phyloP scores from a whole-genome alignment of 2,329 filamentous ascomycete species.

The Ascochyta lentis region DNA sequence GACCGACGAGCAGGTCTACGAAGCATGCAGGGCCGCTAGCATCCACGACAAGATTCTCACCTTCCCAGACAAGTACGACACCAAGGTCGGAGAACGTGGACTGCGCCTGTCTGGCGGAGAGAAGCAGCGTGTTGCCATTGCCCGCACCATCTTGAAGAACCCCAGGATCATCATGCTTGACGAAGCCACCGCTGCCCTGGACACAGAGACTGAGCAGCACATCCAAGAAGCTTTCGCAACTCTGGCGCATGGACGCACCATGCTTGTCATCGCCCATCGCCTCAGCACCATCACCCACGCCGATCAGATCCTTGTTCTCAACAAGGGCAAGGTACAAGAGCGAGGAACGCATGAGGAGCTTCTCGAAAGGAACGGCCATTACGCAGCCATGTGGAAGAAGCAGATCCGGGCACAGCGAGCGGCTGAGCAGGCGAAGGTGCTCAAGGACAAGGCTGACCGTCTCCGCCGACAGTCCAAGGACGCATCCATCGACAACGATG shows the following conservation, averaged over 20 bases:
- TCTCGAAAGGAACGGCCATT: conserved; percentile 53
- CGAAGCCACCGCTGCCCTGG: conserved; percentile 89
- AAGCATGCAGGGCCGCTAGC: conserved; percentile 83
- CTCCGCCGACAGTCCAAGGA: conserved; percentile 57
- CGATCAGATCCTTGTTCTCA: conserved; percentile 63
- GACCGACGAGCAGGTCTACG: conserved; percentile 80
- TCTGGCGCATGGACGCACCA: conserved; percentile 83
- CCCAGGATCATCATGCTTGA: conserved; percentile 91
- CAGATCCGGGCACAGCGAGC: conserved; percentile 59
- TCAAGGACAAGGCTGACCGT: conserved; percentile 59
- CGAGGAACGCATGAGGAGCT: conserved; percentile 60
- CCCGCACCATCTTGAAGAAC: conserved; percentile 89
- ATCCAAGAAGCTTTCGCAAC: conserved; percentile 86
- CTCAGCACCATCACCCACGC: conserved; percentile 63
- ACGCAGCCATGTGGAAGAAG: conserved; percentile 61
- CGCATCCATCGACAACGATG: conserved; percentile 47
- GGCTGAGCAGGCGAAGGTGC: conserved; percentile 56
- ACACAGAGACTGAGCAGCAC: conserved; percentile 90
- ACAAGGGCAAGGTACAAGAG: conserved; percentile 60
- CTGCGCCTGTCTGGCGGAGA: conserved; percentile 87
- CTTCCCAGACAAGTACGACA: conserved; percentile 87
- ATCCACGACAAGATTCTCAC: conserved; percentile 91
- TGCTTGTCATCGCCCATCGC: conserved; percentile 89
- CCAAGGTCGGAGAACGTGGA: conserved; percentile 89
- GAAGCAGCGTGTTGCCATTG: conserved; percentile 92